phyloP scores from a whole-genome alignment of 257 asterid species.

The Solanum piurae region DNA sequence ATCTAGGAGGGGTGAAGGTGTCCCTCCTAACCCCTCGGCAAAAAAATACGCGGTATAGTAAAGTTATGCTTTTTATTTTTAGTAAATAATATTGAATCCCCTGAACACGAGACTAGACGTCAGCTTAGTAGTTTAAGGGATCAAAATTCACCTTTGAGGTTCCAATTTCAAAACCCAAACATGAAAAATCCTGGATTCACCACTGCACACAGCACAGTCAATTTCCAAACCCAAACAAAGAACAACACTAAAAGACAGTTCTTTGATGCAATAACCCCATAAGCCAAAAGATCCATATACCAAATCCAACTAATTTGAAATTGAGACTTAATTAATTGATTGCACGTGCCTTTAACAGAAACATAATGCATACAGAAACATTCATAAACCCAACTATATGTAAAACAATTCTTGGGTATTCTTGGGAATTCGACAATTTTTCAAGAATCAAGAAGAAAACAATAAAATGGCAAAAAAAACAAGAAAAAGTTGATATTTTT shows the following conservation, averaged over 20 bases:
- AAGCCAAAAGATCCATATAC: neutral
- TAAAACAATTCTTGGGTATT: neutral
- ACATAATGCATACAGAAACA: neutral
- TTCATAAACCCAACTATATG: neutral
- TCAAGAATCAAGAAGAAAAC: neutral
- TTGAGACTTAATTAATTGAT: neutral
- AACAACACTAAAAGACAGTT: neutral
- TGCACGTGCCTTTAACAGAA: neutral
- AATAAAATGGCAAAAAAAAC: neutral
- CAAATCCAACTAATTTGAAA: neutral
- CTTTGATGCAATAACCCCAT: neutral
- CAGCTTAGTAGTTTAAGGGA: neutral
- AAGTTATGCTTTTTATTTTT: too few relatives aligned
- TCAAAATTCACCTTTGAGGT: neutral
- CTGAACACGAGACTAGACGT: neutral
- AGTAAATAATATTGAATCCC: neutral
- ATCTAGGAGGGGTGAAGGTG: neutral
- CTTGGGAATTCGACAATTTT: neutral
- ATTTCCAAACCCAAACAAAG: neutral
- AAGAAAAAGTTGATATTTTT: neutral
- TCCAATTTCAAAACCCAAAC: neutral
- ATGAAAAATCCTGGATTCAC: neutral
- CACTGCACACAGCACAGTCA: neutral
- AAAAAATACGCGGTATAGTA: too few relatives aligned
- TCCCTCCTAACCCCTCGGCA: neutral